These are phyloP conservation scores for Mycena epipterygia DNA, from an alignment of 768 basidiomycete genomes.

Conservation along the genomic window DNA sequence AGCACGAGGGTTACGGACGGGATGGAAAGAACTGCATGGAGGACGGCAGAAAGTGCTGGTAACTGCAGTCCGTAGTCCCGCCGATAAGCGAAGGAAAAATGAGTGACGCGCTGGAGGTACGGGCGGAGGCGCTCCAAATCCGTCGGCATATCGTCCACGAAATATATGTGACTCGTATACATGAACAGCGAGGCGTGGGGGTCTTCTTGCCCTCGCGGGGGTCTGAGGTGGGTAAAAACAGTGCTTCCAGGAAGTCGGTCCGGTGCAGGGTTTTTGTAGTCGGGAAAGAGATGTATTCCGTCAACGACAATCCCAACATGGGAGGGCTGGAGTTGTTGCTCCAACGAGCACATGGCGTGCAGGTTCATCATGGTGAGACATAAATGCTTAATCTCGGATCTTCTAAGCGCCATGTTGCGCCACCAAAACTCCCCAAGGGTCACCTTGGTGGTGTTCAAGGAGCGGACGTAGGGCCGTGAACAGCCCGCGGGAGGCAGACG, in stretches of 20 bases:
- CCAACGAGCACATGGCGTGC: background rate
- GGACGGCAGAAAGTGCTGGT: background rate
- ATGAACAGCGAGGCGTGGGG: background rate
- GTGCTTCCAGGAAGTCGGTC: background rate
- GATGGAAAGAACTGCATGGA: background rate
- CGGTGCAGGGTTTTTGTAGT: background rate
- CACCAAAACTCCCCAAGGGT: background rate
- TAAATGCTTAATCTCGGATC: background rate
- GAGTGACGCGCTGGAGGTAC: background rate
- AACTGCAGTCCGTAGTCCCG: background rate
- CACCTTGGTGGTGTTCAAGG: background rate
- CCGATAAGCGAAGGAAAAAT: background rate
- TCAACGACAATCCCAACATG: background rate
- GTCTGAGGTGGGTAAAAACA: background rate
- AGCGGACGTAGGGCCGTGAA: background rate
- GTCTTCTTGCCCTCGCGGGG: background rate
- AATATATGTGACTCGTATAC: background rate
- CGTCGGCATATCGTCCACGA: constrained; percentile 1
- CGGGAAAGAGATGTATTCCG: background rate
- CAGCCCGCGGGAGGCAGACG: background rate
- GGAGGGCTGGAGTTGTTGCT: background rate
- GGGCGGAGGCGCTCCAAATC: background rate
- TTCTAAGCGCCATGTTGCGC: background rate
- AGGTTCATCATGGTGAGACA: background rate
- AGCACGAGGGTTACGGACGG: background rate